Evolutionary conservation across 2,329 filamentous ascomycete species (phyloP), one percentile per base, ranked within the genome.

Genomic region (Talaromyces sp.): DNA sequence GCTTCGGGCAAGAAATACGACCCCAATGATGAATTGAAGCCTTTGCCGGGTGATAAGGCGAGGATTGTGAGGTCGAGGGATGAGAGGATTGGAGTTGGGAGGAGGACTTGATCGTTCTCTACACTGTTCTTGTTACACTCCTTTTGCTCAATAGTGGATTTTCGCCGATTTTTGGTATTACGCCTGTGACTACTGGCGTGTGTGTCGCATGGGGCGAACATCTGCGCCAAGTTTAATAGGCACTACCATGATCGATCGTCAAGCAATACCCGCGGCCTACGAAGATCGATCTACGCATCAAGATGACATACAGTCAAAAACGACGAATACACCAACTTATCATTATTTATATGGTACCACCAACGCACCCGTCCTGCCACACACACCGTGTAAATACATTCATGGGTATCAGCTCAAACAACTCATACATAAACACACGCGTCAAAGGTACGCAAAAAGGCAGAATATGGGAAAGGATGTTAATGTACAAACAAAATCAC

Each of bases 21-120:
- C 72, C 81, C 81, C 5, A 83, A 78, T 66, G 81, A 83, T 73
- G 81, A 83, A 67, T 68, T 83, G 70, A 83, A 82, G 69, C 81
- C 81, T 17, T 71, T 83, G 52, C 81, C 81, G 1, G 81, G 80
- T 0, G 81, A 83, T 65, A 82, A 81, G 69, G 80, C 80, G 37
- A 73, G 79, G 64, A 82, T 82, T 68, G 77, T 82, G 64, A 74
- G 81, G 43, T 79, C 75, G 19, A 73, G 80, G 3, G 80, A 82
- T 68, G 80, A 82, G 68, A 73, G 80, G 62, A 82, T 82, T 68
- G 78, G 79, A n/a, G 66, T 78, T 43, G 70, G 64, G 15, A 45
- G 61, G 35, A 49, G 65, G 22, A 25, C 54, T n/a, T 64, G 64
- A 66, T 61, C 13, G 2, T 50, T 50, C 45, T 19, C 27, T 5